A percentile compares a stretch with the other conserved stretches of the same genome.
These are phyloP conservation scores for Hevea brasiliensis DNA, from an alignment of 345 rosid species.

Conservation along the genomic window DNA sequence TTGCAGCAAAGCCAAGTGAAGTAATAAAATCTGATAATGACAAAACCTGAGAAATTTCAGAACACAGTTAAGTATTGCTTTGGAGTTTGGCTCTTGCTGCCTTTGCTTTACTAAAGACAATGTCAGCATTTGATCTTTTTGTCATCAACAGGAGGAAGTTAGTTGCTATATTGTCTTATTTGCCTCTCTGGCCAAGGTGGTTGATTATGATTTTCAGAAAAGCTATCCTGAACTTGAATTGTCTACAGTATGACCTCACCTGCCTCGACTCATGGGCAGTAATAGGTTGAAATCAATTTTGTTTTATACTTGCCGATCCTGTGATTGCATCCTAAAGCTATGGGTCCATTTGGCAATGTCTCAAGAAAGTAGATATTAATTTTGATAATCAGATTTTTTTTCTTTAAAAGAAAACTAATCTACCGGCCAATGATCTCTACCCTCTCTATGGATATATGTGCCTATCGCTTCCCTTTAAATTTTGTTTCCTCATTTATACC, in stretches of 20 bases:
- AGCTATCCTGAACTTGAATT: neutral
- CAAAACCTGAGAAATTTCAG: constrained; percentile 4
- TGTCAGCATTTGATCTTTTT: neutral
- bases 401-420: too few species aligned
- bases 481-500: too few species aligned
- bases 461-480: too few species aligned
- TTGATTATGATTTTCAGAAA: neutral
- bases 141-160: neutral
- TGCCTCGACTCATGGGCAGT: neutral
- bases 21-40: constrained; percentile 5
- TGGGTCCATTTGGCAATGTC: too few species aligned
- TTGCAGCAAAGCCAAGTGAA: neutral
- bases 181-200: neutral
- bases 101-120: neutral
- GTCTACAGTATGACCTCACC: neutral
- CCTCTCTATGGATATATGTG: too few species aligned
- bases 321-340: too few species aligned
- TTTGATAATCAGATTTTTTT: too few species aligned
- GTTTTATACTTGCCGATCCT: too few species aligned
- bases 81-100: neutral
- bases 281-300: too few species aligned
- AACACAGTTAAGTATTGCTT: constrained; percentile 1
- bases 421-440: too few species aligned
- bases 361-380: too few species aligned
- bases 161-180: neutral